Evolutionary conservation across 345 rosid genomes (phyloP), one percentile per base, ranked within the genome.

Genomic region (Reutealis trisperma): DNA sequence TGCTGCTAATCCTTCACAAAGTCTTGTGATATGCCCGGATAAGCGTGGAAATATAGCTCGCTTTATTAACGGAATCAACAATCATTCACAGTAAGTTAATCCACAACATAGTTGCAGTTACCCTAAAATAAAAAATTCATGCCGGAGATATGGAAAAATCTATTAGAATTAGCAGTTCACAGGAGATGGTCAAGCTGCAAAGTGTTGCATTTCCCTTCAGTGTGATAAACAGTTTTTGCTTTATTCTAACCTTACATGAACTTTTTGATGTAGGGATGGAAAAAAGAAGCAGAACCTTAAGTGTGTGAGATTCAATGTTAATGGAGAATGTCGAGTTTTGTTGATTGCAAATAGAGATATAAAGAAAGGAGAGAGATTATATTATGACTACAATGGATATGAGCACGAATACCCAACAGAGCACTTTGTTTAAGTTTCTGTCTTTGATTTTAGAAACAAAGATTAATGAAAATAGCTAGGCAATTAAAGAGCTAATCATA

Each of bases 221-320:
- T 34, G 57, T 58, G 8, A 47, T 6, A 2, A 34, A 9, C 14
- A 8, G 21, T 21, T 58, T 1, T 25, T 27, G 14, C 15, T 75
- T 37, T 25, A 18, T 1, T 58, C 41, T 8, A 8, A 62, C 47
- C 47, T 27, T 14, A 73, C 19, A 16, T 19, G 7, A 62, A 45
- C 58, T 9, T 49, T 67, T 42, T 30, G 69, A 70, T 77, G 72
- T 78, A 81, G 84, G 67, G 81, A 81, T 11, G 84, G 84, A 27
- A 81, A 25, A 30, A 81, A 57, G 84, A 81, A 81, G 77, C 84
- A 81, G 84, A 81, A 81, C 71, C 75, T 81, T 5, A 81, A 81
- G 63, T 81, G 84, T 62, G 84, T 77, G 70, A 77, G 84, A 63
- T 81, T 64, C 37, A 73, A 37, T 34, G 78, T 81, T 2, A 32